Evolutionary conservation across 2,329 filamentous ascomycete species (phyloP), one percentile per base, ranked within the genome.

Genomic region (Pseudogymnoascus sp.): DNA sequence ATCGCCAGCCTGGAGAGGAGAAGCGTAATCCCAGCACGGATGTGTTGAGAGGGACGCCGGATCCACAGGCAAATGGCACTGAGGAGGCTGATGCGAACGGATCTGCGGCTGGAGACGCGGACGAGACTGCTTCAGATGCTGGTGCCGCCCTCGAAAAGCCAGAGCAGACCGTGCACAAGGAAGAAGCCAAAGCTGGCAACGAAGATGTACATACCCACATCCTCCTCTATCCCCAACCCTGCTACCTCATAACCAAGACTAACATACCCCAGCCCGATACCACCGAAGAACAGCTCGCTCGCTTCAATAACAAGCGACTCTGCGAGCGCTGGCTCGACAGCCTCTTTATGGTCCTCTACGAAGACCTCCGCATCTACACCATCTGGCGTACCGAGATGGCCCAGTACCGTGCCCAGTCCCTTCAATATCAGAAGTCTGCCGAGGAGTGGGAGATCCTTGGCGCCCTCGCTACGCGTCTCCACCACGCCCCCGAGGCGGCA

Each of bases 341-440:
- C 70, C 82, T 99, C 21, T 99, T 99, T 78, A 99, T 99, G 94
- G 94, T 97, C 0, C 82, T 99, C 2, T 99, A 99, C 74, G 94
- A 99, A 74, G 94, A 99, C 71, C 82, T 99, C 15, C 90, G 94
- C 59, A 93, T 99, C 52, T 99, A 99, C 79, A 99, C 94, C 10
- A 99, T 99, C 74, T 99, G 94, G 94, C 88, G 94, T 62, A 97
- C 94, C 0, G 94, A 99, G 74, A 94, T 97, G 85, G 90, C 92
- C 0, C 93, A 97, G 73, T 97, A 92, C 73, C 87, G 90, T 21
- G 90, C 93, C 61, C 93, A 97, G 74, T 89, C 93, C 65, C 87
- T 96, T 74, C 88, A 95, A 67, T 99, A 97, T 79, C 94, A 94
- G 77, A 99, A 97, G 77, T 94, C 89, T 0, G 89, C 93, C 1